Evolutionary conservation across 352 stramenopile genomes (phyloP).

Genomic region (Phytophthora boehmeriae): DNA sequence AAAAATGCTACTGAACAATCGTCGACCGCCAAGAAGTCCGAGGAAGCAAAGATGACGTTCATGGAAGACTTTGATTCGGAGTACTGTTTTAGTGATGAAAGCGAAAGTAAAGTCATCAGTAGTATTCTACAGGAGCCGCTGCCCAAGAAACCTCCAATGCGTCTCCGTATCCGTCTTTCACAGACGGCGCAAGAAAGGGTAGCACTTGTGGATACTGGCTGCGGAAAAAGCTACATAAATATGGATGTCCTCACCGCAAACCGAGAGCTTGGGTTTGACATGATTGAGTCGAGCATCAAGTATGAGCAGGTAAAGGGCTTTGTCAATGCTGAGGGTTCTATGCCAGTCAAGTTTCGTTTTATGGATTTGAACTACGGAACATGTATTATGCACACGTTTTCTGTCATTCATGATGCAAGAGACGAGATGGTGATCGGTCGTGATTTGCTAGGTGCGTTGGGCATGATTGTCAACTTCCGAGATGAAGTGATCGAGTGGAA

Average conservation of each 20-base stretch:
- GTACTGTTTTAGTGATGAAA: not conserved
- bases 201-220: constrained; percentile 7
- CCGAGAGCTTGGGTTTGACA: not conserved
- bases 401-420: not conserved
- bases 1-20: not conserved
- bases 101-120: constrained; percentile 4
- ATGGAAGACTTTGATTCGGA: constrained; percentile 5
- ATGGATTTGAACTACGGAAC: constrained; percentile 4
- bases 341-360: constrained; percentile 7
- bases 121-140: not conserved
- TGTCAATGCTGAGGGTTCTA: not conserved
- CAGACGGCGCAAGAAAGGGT: not conserved
- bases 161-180: constrained; percentile 1
- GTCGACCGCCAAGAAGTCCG: constrained; percentile 2
- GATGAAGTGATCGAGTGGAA: not conserved
- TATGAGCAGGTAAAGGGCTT: constrained; percentile 7
- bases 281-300: not conserved
- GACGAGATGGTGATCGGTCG: constrained; percentile 9
- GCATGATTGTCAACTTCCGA: constrained; percentile 3
- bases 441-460: constrained; percentile 1
- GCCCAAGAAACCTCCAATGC: not conserved
- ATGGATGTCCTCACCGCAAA: not conserved
- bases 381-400: not conserved
- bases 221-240: constrained; percentile 9
- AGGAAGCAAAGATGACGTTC: not conserved